Base-by-base conservation (phyloP, 768 basidiomycete species). In the Macrolepiota fuliginosa region DNA sequence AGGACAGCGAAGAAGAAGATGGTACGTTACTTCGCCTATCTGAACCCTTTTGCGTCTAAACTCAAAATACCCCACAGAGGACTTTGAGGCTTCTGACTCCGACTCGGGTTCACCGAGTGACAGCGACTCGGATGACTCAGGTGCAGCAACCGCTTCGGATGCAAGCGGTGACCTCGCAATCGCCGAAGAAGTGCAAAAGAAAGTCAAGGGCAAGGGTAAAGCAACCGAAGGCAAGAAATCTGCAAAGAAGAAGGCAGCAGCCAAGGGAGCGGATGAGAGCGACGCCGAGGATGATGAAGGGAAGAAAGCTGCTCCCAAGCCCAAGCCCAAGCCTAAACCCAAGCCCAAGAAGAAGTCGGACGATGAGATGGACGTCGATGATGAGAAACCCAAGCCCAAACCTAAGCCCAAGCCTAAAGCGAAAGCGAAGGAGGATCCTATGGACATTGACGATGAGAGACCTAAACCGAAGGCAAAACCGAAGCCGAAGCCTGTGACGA, bases 51-150 rank as follows among this genome's bases (percentile, higher is more conserved):
- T 15, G 9, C 40, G 29, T 61, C 47, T 51, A 25, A 47, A 25
- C 39, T 64, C n/a, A 50, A 17, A 42, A 17, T 53, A 6, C 57
- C 62, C 67, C 62, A 17, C 71, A 91, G 96, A 96, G 73, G 95
- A 97, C 74, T 98, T 98, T 84, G 76, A 88, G 63, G 94, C 88
- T 7, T 93, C 90, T 6, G 88, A 78, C 1, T 91, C 91, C 0
- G 95, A 97, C 68, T 81, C 79, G 49, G 95, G 96, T n/a, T 97
- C 96, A 3, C 92, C 96, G 0, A 89, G 86, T 40, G 90, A 84
- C 15, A 81, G 77, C 37, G 92, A 91, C 54, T 84, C 85, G 0
- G 86, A 84, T 74, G 78, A 69, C 4, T 90, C 87, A 32, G 89
- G 86, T 3, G 91, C 87, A 1, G 82, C 86, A 59, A 93, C 91